A percentile compares a stretch with the other conserved stretches of the same genome.
phyloP scores from a whole-genome alignment of 2,329 filamentous ascomycete genomes.

The Scedosporium boydii region DNA sequence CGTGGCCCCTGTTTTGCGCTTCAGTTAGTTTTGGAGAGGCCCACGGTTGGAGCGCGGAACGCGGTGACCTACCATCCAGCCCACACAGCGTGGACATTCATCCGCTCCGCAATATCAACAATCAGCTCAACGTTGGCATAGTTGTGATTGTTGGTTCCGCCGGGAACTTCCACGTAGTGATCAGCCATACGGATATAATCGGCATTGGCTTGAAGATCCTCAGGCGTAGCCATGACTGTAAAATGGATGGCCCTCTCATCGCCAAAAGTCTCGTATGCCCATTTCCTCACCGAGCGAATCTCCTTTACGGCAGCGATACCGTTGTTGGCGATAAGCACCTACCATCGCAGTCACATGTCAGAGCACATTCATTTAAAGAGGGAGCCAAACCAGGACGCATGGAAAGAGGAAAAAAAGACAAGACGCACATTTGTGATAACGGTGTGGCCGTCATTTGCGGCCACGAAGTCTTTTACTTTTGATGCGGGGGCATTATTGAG shows the following conservation, averaged over 20 bases:
- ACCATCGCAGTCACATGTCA: conserved; percentile 4
- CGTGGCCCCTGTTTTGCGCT: conserved; percentile 63
- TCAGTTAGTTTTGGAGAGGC: neutral
- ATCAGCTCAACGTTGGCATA: conserved; percentile 99
- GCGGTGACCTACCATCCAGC: conserved; percentile 71
- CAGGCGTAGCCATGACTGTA: conserved; percentile 98
- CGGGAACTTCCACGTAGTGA: conserved; percentile 97
- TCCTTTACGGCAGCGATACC: conserved; percentile 99
- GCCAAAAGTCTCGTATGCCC: conserved; percentile 99
- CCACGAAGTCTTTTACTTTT: conserved; percentile 94
- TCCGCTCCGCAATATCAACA: conserved; percentile 95
- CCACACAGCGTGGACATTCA: conserved; percentile 98
- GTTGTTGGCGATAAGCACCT: conserved; percentile 99
- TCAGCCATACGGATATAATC: conserved; percentile 99
- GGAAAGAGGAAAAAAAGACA: neutral
- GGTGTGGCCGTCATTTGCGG: conserved; percentile 82
- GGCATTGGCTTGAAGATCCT: conserved; percentile 94
- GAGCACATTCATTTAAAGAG: neutral
- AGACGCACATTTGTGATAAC: conserved; percentile 88
- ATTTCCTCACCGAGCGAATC: conserved; percentile 98
- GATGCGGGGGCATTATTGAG: conserved; percentile 72
- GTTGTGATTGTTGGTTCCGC: conserved; percentile 99
- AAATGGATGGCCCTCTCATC: conserved; percentile 98
- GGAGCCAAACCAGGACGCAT: neutral
- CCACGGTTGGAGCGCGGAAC: neutral